Evolutionary conservation across 306 rosid genomes (phyloP).

Genomic region (Acmispon strigosus): DNA sequence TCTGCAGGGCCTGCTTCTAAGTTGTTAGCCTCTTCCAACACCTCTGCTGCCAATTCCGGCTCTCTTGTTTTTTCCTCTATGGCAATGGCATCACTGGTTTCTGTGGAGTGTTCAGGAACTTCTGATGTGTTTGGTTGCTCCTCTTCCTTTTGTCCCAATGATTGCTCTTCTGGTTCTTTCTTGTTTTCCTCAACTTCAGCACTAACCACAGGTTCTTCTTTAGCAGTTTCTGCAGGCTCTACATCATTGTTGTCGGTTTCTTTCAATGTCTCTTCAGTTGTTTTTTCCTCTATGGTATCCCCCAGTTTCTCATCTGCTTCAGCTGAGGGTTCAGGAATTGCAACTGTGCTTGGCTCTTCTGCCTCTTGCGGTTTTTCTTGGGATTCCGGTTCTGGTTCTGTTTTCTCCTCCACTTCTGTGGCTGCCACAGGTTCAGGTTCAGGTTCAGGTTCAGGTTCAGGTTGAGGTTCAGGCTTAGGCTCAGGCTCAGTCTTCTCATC

Average conservation of each 20-base stretch:
- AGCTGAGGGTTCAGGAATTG: slow-evolving; percentile 4
- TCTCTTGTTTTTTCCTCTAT: slow-evolving; percentile 25
- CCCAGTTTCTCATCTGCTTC: slow-evolving; percentile 24
- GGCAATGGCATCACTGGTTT: background rate
- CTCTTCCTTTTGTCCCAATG: slow-evolving; percentile 13
- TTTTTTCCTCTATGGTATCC: background rate
- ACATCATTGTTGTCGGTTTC: slow-evolving; percentile 10
- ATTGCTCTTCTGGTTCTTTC: slow-evolving; percentile 22
- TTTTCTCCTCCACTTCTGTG: background rate
- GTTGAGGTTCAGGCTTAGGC: background rate
- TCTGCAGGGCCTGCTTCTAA: background rate
- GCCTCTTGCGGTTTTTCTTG: background rate
- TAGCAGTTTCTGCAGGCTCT: slow-evolving; percentile 8
- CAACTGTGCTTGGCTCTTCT: slow-evolving; percentile 13
- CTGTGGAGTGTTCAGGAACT: slow-evolving; percentile 4
- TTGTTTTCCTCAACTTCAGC: slow-evolving; percentile 31
- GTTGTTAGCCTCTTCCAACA: slow-evolving; percentile 7
- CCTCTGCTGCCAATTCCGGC: slow-evolving; percentile 12
- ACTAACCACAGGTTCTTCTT: slow-evolving; percentile 19
- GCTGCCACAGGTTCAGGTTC: too few relatives aligned
- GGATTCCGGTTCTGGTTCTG: slow-evolving; percentile 14
- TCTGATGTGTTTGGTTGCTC: background rate
- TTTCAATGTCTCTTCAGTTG: background rate
- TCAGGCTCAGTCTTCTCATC: slow-evolving; percentile 14
- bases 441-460: slow-evolving; percentile 13